phyloP scores from a whole-genome alignment of 371 early-diverging fungal genomes.

The Lichtheimia ornata region DNA sequence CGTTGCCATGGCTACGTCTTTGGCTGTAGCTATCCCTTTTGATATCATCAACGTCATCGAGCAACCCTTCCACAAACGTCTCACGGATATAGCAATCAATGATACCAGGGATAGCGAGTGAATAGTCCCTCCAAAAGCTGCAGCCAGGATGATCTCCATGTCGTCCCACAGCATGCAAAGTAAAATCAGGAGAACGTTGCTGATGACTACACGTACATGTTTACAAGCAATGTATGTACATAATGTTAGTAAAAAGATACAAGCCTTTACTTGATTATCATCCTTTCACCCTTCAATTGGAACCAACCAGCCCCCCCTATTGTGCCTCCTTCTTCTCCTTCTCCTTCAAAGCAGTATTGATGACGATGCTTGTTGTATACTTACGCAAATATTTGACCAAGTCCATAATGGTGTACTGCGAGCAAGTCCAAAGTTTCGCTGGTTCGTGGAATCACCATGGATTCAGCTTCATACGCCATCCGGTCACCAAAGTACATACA shows the following conservation, averaged over 20 bases:
- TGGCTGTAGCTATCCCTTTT: too few relatives aligned
- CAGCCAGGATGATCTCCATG: not conserved
- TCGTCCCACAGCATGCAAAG: not conserved
- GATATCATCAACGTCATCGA: too few relatives aligned
- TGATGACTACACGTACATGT: not conserved
- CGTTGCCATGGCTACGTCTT: too few relatives aligned
- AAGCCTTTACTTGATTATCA: too few relatives aligned
- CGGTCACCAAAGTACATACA: not conserved
- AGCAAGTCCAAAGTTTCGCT: not conserved
- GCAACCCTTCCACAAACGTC: not conserved
- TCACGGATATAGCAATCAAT: constrained; percentile 1
- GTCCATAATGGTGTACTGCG: not conserved
- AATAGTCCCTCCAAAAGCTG: constrained; percentile 1
- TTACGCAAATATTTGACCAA: not conserved
- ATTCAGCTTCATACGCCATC: not conserved
- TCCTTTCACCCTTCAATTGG: too few relatives aligned
- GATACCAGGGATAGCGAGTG: not conserved
- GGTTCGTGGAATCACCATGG: not conserved
- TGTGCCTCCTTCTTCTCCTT: too few relatives aligned
- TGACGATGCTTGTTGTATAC: too few relatives aligned
- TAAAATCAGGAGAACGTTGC: not conserved
- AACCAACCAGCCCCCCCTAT: too few relatives aligned
- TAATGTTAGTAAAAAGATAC: too few relatives aligned
- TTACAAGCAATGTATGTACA: not conserved
- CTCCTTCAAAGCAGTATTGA: too few relatives aligned